phyloP scores from a whole-genome alignment of 2,329 filamentous ascomycete genomes.

The Microsporum ferrugineum region DNA sequence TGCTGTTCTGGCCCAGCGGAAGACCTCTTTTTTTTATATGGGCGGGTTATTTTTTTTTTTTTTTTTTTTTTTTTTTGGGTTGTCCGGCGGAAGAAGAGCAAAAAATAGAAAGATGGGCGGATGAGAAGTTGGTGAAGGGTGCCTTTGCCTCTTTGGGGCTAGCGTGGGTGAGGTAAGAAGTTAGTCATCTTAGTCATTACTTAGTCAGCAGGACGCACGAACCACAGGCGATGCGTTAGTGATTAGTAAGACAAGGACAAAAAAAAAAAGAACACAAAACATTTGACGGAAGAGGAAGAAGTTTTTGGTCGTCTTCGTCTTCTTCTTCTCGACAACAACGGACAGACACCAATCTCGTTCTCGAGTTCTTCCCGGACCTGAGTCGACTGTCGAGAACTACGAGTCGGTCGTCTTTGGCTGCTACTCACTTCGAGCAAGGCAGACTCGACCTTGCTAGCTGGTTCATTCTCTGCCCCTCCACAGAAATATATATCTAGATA shows the following conservation, averaged over 20 bases:
- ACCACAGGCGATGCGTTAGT: not conserved
- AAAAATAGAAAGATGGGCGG: conserved; percentile 8
- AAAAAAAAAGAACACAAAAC: not conserved
- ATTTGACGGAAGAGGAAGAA: not conserved
- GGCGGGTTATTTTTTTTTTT: not conserved
- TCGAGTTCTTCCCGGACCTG: not conserved
- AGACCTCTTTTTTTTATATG: conserved; percentile 3
- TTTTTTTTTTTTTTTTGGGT: not conserved
- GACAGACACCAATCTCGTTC: not conserved
- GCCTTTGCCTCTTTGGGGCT: not conserved
- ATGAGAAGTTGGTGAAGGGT: conserved; percentile 2
- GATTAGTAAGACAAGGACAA: not conserved
- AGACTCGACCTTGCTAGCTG: not conserved
- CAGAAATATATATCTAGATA: not conserved
- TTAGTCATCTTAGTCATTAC: not conserved
- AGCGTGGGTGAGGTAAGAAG: not conserved
- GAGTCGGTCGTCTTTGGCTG: not conserved
- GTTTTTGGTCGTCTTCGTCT: too few species aligned
- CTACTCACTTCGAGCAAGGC: not conserved
- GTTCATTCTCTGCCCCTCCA: not conserved
- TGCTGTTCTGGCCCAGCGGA: conserved; percentile 10
- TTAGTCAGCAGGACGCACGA: not conserved
- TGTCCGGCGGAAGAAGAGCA: conserved; percentile 8
- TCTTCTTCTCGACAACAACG: not conserved
- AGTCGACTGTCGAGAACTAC: not conserved